These are phyloP conservation scores for Meyerozyma smithsonii DNA, from an alignment of 1,139 yeast genomes.

Conservation along the genomic window DNA sequence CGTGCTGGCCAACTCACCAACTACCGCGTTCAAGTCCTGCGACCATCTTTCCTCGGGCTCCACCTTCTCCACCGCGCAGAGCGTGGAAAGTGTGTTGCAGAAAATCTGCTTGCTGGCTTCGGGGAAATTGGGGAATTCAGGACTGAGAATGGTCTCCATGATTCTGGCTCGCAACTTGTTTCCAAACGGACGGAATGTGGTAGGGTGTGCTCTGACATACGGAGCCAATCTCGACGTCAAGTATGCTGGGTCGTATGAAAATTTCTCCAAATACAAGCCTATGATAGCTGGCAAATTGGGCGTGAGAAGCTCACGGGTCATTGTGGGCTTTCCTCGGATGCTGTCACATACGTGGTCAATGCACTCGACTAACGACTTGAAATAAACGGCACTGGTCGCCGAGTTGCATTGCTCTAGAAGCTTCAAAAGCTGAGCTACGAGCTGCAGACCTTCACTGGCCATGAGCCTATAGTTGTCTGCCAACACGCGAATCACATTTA, in stretches of 20 bases:
- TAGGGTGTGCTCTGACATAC: conserved; percentile 57
- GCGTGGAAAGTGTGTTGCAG: conserved; percentile 51
- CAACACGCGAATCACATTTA: conserved; percentile 49
- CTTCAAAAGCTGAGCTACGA: conserved; percentile 53
- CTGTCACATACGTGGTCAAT: conserved; percentile 44
- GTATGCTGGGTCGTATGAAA: conserved; percentile 35
- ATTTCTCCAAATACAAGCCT: conserved; percentile 45
- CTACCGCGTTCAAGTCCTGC: conserved; percentile 27
- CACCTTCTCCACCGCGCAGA: conserved; percentile 54
- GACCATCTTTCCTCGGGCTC: conserved; percentile 50
- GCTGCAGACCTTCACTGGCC: conserved; percentile 54
- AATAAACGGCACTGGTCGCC: conserved; percentile 34
- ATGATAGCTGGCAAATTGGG: conserved; percentile 70
- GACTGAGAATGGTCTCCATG: conserved; percentile 25
- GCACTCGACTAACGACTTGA: conserved; percentile 48
- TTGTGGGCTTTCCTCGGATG: conserved; percentile 76
- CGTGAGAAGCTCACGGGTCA: conserved; percentile 79
- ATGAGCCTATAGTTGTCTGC: conserved; percentile 49
- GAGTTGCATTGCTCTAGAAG: conserved; percentile 49
- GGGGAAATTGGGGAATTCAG: conserved; percentile 29
- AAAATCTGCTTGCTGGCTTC: conserved; percentile 33
- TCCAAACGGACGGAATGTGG: conserved; percentile 78
- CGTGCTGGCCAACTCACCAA: conserved; percentile 48
- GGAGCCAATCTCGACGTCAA: conserved; percentile 46
- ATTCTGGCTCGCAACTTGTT: conserved; percentile 53